phyloP scores from a whole-genome alignment of 352 stramenopile species.

The Lagenidium sp. region DNA sequence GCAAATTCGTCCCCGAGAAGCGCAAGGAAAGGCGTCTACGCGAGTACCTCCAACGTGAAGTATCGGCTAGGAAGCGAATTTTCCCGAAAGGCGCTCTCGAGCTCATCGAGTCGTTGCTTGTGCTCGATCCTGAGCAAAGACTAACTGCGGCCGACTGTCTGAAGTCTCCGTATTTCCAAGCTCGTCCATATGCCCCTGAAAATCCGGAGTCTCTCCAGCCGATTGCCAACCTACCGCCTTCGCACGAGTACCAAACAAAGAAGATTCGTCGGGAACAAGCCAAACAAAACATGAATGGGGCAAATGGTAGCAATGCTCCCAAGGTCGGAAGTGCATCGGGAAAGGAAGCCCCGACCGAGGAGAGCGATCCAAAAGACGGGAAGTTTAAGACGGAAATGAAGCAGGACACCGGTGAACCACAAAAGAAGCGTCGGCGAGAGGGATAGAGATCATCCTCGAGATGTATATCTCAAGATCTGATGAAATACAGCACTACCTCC shows the following conservation, averaged over 20 bases:
- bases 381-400: conserved; percentile 19
- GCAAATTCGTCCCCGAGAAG: conserved; percentile 79
- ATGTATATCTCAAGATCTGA: no score
- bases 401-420: conserved; percentile 16
- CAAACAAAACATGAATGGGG: conserved; percentile 48
- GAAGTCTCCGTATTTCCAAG: conserved; percentile 92
- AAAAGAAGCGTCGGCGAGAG: conserved; percentile 53
- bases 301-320: conserved; percentile 15
- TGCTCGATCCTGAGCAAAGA: conserved; percentile 92
- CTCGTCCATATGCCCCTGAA: conserved; percentile 44
- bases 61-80: conserved; percentile 63
- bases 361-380: conserved; percentile 13
- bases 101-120: conserved; percentile 90
- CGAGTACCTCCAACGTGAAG: conserved; percentile 73
- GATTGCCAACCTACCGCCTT: conserved; percentile 67
- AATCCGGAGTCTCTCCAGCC: conserved; percentile 55
- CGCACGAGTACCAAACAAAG: conserved; percentile 86
- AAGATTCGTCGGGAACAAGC: conserved; percentile 83
- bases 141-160: conserved; percentile 90
- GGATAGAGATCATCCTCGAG: conserved; percentile 16
- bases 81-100: conserved; percentile 83
- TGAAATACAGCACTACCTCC: no score
- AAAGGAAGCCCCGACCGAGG: not conserved
- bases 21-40: conserved; percentile 48
- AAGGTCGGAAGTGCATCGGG: not conserved